Conservation (phyloP, 1,139 yeast species). For the Schwanniomyces etchellsii region DNA sequence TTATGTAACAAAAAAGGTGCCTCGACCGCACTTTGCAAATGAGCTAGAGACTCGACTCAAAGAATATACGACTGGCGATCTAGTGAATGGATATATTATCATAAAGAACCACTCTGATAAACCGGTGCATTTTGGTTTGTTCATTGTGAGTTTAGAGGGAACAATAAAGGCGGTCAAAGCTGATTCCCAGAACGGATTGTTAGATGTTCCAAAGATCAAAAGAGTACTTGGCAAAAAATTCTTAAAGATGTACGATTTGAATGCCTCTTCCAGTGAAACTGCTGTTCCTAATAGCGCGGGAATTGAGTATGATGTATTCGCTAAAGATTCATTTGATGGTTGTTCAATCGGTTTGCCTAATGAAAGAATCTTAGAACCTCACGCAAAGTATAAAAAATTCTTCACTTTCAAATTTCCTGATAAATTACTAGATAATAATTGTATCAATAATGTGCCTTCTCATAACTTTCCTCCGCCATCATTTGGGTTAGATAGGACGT, state of each 20-base stretch:
- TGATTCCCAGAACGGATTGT: conserved; percentile 9
- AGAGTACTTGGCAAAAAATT: conserved; percentile 38
- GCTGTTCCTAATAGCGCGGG: conserved; percentile 47
- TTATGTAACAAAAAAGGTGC: conserved; percentile 37
- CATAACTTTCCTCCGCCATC: conserved; percentile 65
- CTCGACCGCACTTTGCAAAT: conserved; percentile 27
- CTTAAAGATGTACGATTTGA: conserved; percentile 42
- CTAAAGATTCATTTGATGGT: conserved; percentile 42
- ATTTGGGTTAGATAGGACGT: conserved; percentile 49
- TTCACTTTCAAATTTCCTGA: conserved; percentile 62
- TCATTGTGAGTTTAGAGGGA: conserved; percentile 44
- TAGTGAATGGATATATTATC: conserved; percentile 32
- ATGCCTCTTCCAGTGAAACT: conserved; percentile 40
- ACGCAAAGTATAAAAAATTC: conserved; percentile 51
- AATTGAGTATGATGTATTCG: conserved; percentile 39
- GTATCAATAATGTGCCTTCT: conserved; percentile 46
- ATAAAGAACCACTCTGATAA: conserved; percentile 34
- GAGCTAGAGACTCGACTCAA: conserved; percentile 40
- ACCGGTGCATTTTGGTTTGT: conserved; percentile 40
- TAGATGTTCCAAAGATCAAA: conserved; percentile 17
- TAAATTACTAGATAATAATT: conserved; percentile 50
- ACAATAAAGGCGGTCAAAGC: conserved; percentile 34
- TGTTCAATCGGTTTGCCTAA: conserved; percentile 47
- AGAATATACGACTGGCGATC: conserved; percentile 39
- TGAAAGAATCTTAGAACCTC: conserved; percentile 46